Base-by-base conservation (phyloP, 2,329 filamentous ascomycete species). In the Chaetothyriales sp. region DNA sequence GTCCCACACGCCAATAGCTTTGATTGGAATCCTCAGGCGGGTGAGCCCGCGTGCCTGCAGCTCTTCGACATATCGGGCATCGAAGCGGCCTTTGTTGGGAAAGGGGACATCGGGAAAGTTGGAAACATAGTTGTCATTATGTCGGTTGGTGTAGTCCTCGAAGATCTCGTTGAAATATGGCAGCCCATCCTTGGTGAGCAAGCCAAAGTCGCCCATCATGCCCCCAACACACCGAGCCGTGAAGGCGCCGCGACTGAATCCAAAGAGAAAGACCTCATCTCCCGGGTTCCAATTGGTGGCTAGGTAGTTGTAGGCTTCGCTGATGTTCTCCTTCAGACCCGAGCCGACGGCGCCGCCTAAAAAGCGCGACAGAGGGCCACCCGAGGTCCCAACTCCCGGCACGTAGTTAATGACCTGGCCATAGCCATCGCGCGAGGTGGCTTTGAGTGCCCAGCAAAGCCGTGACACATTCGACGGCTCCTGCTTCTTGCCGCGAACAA, bases 341-440 rank as follows among this genome's bases (percentile, higher is more conserved):
- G 56, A 15, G 2, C 59, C 59, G 9, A 58, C 59, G 0, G 57
- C 56, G 10, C 59, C 59, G 18, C 58, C 57, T 2, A 59, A 52
- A 1, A 52, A 48, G 15, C 53, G 49, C 2, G 58, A 49, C 2
- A 57, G 46, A 5, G 44, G 49, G 0, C 58, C 58, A 4, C 59
- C 59, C 18, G 43, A 49, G n/a, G 63, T 67, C 7, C 67, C 68
- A 10, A 70, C 64, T 6, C 68, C 68, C 10, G 66, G 64, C 47
- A 69, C 66, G 51, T 70, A 70, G 51, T 66, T 68, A 20, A 67
- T 62, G 20, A 70, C 64, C 50, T 70, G 68, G 0, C 64, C 63
- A 28, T 65, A 61, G 2, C 63, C 63, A 44, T 63, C 55, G 36
- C 57, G 53, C 36, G 64, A 64, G 6, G 61, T 61, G 46, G 61